These are phyloP conservation scores for Hemerocallis citrina DNA, from an alignment of 106 monocot genomes.

Conservation along the genomic window DNA sequence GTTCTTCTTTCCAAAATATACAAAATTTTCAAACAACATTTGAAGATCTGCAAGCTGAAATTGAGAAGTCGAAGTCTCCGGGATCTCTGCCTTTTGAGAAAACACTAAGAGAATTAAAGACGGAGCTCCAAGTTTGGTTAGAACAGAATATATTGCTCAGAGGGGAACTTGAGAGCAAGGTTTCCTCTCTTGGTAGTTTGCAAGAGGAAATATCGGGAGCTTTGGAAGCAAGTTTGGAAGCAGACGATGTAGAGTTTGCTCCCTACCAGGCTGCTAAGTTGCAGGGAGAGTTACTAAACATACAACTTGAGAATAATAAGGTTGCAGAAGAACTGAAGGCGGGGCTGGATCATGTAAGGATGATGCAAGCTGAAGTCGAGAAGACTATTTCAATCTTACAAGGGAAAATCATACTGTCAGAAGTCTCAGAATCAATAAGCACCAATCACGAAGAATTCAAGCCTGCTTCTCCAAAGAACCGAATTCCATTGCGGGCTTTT, in stretches of 20 bases:
- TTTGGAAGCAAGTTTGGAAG: constrained; percentile 19
- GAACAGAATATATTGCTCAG: constrained; percentile 55
- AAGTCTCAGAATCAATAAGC: constrained; percentile 17
- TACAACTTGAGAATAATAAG: constrained; percentile 82
- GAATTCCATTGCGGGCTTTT: constrained; percentile 55
- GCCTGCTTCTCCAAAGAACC: constrained; percentile 24
- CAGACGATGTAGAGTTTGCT: constrained; percentile 29
- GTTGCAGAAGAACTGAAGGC: constrained; percentile 53
- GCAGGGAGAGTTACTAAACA: constrained; percentile 70
- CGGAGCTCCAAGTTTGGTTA: constrained; percentile 58
- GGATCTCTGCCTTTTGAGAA: constrained; percentile 29
- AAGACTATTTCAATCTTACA: constrained; percentile 32
- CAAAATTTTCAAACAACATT: constrained; percentile 45
- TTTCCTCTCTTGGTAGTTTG: constrained; percentile 39
- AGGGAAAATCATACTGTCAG: constrained; percentile 28
- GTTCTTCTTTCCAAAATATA: constrained; percentile 76
- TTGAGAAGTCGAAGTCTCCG: constrained; percentile 20
- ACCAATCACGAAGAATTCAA: constrained; percentile 23
- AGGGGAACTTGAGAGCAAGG: constrained; percentile 49
- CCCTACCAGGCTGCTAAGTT: constrained; percentile 69
- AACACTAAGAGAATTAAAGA: constrained; percentile 52
- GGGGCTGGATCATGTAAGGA: constrained; percentile 49
- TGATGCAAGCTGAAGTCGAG: constrained; percentile 43
- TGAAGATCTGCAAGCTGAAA: constrained; percentile 33
- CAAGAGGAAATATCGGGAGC: constrained; percentile 58